Evolutionary conservation across 2,329 filamentous ascomycete species (phyloP), one percentile per base, ranked within the genome.

Genomic region (Lachnellula suecica): DNA sequence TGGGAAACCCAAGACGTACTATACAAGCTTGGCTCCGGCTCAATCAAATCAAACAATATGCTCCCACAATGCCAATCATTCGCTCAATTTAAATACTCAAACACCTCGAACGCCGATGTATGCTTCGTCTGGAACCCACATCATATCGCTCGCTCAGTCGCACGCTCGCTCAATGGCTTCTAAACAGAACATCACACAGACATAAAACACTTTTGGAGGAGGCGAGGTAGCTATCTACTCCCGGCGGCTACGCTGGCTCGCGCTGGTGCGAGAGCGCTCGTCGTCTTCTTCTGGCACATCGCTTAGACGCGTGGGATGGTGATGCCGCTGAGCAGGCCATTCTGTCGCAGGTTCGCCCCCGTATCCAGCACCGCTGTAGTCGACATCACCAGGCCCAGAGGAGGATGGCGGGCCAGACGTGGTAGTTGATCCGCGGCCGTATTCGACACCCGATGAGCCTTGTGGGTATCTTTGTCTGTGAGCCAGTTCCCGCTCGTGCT

Each of bases 221-320:
- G n/a, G n/a, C n/a, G n/a, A n/a, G n/a, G n/a, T n/a, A n/a, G n/a
- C n/a, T n/a, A n/a, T 45, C 56, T 43, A 57, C 11, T 57, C 55
- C 9, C 61, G 53, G 35, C 64, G 57, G 44, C 64, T 66, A 19
- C 66, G 48, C 43, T 66, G 63, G 42, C 62, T 65, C 2, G 65
- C 84, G 60, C 87, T 89, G 13, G 87, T 89, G 20, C 88, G 82
- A 66, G 88, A 89, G 46, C 84, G 79, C 71, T 95, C 90, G 60
- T 95, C 90, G 60, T 94, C 89, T 58, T 95, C 87, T 66, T 91
- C 91, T 66, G 94, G 79, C 24, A 96, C 91, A 71, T 96, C 91
- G 68, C 91, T 96, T 57, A 96, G 75, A 51, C 92, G 78, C 8
- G 91, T 96, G 0, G 91, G 91, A 71, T 96, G 91, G 61, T 94